Base-by-base conservation (phyloP, 2,329 filamentous ascomycete species). In the Rutstroemia sp. region DNA sequence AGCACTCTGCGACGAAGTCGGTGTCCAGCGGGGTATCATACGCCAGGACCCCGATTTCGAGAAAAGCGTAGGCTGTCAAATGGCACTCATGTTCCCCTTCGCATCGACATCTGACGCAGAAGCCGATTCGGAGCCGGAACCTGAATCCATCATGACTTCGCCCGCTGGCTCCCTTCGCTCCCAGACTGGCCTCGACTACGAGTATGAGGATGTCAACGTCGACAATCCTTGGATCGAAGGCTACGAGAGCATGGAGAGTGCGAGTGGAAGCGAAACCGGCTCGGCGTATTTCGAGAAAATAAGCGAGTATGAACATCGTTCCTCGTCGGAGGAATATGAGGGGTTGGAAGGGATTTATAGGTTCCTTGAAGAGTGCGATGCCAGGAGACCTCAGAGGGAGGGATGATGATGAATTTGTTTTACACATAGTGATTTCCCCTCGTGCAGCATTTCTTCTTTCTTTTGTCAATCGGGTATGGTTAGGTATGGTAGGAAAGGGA, bases 81-180 rank as follows among this genome's bases (percentile, higher is more conserved):
- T 94, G 62, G 89, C 90, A 5, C 77, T 97, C 19, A 79, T 84
- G 45, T 96, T 96, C 65, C 92, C 92, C 0, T 96, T 90, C 66
- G 92, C 92, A 0, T 88, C 92, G 0, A 83, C 74, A 48, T 73
- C 76, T 27, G 72, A 81, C 46, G 44, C 16, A 19, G 51, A 39
- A 39, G 12, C 21, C 30, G 30, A 34, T 34, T 34, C 10, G 30
- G 30, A 19, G 12, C 39, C 39, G 19, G n/a, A 42, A 42, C 37
- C 49, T 47, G 14, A 12, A 67, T 30, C 67, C 58, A 39, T 54
- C 4, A 45, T 66, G 12, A 66, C 65, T 7, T 65, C 66, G 8
- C 64, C 64, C 8, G 65, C 63, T 52, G 72, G 48, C 64, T 70
- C 75, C 65, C 76, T 70, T 63, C 75, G 67, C 58, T 76, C 72